Evolutionary conservation across 208 protist species (phyloP), one percentile per base, ranked within the genome.

Genomic region (Crithidia expoeki): DNA sequence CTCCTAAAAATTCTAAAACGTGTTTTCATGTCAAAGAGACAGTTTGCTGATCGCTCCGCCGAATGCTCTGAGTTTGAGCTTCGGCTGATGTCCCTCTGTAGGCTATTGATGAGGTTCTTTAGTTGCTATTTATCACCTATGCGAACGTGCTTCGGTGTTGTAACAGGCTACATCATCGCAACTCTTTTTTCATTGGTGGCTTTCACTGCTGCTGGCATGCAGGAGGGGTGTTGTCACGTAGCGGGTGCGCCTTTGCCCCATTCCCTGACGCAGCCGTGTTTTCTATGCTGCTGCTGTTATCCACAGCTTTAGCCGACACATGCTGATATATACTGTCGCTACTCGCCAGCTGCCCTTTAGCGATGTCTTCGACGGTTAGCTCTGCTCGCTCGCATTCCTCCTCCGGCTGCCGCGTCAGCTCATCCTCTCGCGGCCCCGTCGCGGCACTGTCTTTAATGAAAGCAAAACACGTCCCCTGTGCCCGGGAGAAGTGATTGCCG

Each of bases 361-460:
- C 1, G 61, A 23, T 16, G 33, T 57, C 21, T 7, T 27, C 12
- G 5, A 21, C 16, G 16, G 16, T 51, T 19, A 5, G 14, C 25
- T 7, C 25, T 16, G 17, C 25, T 5, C 16, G 23, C 49, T 7
- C 34, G 17, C 23, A 30, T 19, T 17, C 57, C 21, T 56, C 55
- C 16, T 57, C 63, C 1, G 17, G 32, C 57, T 32, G 4, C 56
- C 50, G 34, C 23, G 36, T 40, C 25, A 76, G 62, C 57, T 76
- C 71, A n/a, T 64, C 71, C 44, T 61, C 63, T 0, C 57, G 52
- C 9, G 87, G 86, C 4, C 85, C 85, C 16, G 51, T 19, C 9
- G 79, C 76, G 17, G 42, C 79, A 30, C 74, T 67, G 53, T 95
- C 90, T 75, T 95, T 95, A 50, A 95, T 74, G 44, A 93, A 93